Evolutionary conservation across 2,329 filamentous ascomycete species (phyloP), one percentile per base, ranked within the genome.

Genomic region (Chaetothyriales sp.): DNA sequence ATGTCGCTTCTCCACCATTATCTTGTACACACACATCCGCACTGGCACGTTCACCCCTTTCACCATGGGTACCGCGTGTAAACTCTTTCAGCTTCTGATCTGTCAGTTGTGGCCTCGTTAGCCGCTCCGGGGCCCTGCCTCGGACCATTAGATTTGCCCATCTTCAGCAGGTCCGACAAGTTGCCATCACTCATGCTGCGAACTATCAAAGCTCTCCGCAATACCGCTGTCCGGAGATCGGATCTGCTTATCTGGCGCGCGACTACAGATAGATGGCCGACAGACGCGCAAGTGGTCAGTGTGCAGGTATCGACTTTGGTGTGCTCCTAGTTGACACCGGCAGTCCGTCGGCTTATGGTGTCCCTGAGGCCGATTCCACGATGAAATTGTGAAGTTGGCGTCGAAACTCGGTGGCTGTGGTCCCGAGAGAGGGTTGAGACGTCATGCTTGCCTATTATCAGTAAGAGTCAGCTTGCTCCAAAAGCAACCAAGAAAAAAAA

Each of bases 401-500:
- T 10, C 19, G 37, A 29, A 5, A 52, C 43, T 20, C 49, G 53
- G 25, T 59, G 54, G 15, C 57, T 57, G 46, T 56, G 55, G n/a
- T 49, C 55, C 40, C 58, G 57, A 44, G 51, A 54, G 5, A 61
- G 49, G 2, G 55, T 59, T 28, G 56, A 58, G 6, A 61, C 58
- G 18, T 61, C 55, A 46, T 61, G 58, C 52, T 61, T 59, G 48
- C 58, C 58, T 61, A 20, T 51, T n/a, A n/a, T n/a, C n/a, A 10
- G 46, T 18, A n/a, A 4, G n/a, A 22, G 43, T 47, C 28, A 53
- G 46, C 43, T 9, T 18, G 5, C 40, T 18, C 29, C 25, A 46
- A 9, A 13, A 40, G 3, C 18, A 44, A 8, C 19, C 2, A 13
- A 40, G 3, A 6, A 44, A 8, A 10, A 49, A 48, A 44, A n/a